A percentile compares a stretch with the other conserved stretches of the same genome.
These are phyloP conservation scores for Dimocarpus longan DNA, from an alignment of 345 rosid genomes.

Conservation along the genomic window DNA sequence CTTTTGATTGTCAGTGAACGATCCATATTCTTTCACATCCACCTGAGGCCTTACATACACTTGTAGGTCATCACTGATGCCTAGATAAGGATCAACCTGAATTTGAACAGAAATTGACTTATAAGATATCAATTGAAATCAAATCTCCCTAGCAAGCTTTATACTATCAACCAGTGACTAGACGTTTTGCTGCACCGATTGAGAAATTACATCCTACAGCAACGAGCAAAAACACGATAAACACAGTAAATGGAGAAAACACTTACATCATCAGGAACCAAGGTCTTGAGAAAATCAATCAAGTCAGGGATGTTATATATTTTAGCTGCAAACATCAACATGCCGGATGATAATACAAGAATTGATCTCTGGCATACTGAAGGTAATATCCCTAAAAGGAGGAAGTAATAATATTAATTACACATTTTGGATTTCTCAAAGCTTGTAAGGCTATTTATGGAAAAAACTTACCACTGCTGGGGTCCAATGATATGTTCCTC, in stretches of 20 bases:
- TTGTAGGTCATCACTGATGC: slow-evolving; percentile 68
- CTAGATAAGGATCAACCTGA: slow-evolving; percentile 86
- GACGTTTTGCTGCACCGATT: not conserved
- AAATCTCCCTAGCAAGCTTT: not conserved
- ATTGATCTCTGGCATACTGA: slow-evolving; percentile 66
- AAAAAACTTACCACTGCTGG: slow-evolving; percentile 53
- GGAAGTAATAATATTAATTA: slow-evolving; percentile 12
- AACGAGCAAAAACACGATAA: not conserved
- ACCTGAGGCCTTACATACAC: slow-evolving; percentile 62
- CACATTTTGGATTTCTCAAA: slow-evolving; percentile 14
- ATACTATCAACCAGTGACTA: not conserved
- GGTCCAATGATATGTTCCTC: slow-evolving; percentile 55
- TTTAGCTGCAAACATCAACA: slow-evolving; percentile 83
- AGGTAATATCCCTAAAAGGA: slow-evolving; percentile 56
- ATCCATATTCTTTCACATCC: slow-evolving; percentile 71
- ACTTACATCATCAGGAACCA: slow-evolving; percentile 67
- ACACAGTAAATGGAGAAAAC: not conserved
- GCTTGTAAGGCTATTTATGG: slow-evolving; percentile 17
- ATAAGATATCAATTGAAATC: not conserved
- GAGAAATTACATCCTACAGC: not conserved
- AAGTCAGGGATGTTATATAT: slow-evolving; percentile 62
- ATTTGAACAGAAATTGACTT: not conserved
- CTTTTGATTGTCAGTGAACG: slow-evolving; percentile 58
- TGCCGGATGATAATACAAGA: slow-evolving; percentile 56
- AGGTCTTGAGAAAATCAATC: slow-evolving; percentile 55